Conservation (phyloP, 768 basidiomycete species). For the Leccinellum rugosiceps region DNA sequence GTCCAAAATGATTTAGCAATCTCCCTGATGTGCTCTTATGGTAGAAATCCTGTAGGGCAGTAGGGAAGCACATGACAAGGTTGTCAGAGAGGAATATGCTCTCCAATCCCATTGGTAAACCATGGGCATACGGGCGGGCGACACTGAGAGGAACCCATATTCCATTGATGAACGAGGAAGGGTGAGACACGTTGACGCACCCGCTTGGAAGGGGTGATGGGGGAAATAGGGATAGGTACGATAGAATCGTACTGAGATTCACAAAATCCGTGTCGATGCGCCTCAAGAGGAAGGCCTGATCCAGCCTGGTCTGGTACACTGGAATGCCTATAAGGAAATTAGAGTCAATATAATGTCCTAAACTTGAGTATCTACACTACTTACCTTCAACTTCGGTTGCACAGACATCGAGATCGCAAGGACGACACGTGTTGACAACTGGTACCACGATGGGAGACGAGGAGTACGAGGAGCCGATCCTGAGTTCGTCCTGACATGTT, state of each 20-base stretch:
- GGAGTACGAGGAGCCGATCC: background rate
- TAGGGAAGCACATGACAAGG: slow-evolving; percentile 61
- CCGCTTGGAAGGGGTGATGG: slow-evolving; percentile 39
- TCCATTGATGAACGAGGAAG: slow-evolving; percentile 53
- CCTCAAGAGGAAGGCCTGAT: slow-evolving; percentile 54
- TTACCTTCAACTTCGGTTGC: slow-evolving; percentile 71
- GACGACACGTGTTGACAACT: slow-evolving; percentile 62
- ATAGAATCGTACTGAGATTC: slow-evolving; percentile 53
- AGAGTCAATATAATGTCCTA: slow-evolving; percentile 6
- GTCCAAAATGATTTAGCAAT: slow-evolving; percentile 58
- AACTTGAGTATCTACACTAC: slow-evolving; percentile 14
- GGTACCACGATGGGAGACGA: slow-evolving; percentile 6
- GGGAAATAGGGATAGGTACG: slow-evolving; percentile 34
- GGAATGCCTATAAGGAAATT: slow-evolving; percentile 52
- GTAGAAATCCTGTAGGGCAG: slow-evolving; percentile 57
- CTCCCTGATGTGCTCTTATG: slow-evolving; percentile 45
- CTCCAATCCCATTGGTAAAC: slow-evolving; percentile 34
- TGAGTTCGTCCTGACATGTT: slow-evolving; percentile 2
- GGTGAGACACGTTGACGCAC: slow-evolving; percentile 49
- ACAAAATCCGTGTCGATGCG: slow-evolving; percentile 80
- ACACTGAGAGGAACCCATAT: slow-evolving; percentile 68
- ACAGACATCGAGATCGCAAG: slow-evolving; percentile 57
- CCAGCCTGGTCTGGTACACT: slow-evolving; percentile 68
- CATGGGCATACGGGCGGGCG: slow-evolving; percentile 42
- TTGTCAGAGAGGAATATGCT: slow-evolving; percentile 60